phyloP scores from a whole-genome alignment of 176 grass and related monocot species.

The Puccinellia tenuiflora region DNA sequence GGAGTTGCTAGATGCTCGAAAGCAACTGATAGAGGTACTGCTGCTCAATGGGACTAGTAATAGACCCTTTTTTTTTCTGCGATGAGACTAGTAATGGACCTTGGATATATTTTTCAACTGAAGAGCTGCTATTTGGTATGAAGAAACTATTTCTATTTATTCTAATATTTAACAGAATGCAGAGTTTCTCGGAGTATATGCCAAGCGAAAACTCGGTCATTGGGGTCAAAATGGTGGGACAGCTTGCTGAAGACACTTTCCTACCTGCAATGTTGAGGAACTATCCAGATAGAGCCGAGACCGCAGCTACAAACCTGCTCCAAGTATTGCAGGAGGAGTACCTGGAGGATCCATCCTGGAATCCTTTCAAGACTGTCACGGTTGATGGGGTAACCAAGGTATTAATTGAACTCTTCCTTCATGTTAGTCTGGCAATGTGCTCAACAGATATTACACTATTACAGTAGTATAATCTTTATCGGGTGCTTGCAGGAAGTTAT shows the following conservation, averaged over 20 bases:
- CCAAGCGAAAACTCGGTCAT: slow-evolving; percentile 30
- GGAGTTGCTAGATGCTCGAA: no score
- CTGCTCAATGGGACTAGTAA: no score
- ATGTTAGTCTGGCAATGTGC: no score
- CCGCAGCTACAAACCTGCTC: slow-evolving; percentile 31
- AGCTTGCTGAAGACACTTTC: slow-evolving; percentile 54
- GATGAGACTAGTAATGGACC: no score
- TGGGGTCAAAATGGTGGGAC: slow-evolving; percentile 74
- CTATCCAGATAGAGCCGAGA: not conserved
- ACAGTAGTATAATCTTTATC: no score
- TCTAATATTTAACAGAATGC: not conserved
- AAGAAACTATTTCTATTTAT: not conserved
- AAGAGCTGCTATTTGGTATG: no score
- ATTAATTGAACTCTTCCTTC: not conserved
- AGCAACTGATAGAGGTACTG: no score
- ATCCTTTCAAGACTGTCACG: slow-evolving; percentile 54
- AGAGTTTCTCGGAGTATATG: slow-evolving; percentile 52
- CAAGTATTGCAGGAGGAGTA: slow-evolving; percentile 58
- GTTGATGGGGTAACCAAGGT: slow-evolving; percentile 42
- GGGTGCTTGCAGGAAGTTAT: slow-evolving; percentile 43
- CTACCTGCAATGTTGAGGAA: slow-evolving; percentile 36
- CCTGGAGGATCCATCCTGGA: slow-evolving; percentile 59
- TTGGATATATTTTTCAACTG: no score
- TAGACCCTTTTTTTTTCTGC: no score
- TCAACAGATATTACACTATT: no score